Percentiles rank a stretch among this genome's conserved stretches.
Evolutionary conservation across 352 stramenopile species (phyloP).

Genomic region (Globisporangium canariense): DNA sequence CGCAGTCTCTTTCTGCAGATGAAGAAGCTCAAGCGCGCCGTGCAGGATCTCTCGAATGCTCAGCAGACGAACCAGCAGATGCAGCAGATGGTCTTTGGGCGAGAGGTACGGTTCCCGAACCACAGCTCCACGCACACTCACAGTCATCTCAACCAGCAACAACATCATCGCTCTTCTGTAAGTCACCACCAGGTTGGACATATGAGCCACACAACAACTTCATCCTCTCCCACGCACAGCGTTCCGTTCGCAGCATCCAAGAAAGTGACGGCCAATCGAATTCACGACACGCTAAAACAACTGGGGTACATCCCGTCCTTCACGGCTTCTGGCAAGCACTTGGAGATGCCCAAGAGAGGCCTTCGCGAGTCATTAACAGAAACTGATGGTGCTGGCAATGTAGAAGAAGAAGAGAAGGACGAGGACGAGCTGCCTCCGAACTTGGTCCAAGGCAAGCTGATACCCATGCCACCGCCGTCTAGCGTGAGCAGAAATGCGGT

Average conservation of each 20-base stretch:
- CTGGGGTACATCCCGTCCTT: slow-evolving; percentile 37
- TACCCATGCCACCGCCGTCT: slow-evolving; percentile 27
- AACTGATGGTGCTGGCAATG: neutral
- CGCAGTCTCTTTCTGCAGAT: slow-evolving; percentile 63
- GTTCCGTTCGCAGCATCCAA: slow-evolving; percentile 4
- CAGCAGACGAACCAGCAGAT: slow-evolving; percentile 62
- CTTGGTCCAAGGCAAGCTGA: slow-evolving; percentile 31
- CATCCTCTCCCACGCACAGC: neutral
- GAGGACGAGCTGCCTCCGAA: slow-evolving; percentile 26
- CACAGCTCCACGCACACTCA: slow-evolving; percentile 13
- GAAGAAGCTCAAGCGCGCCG: slow-evolving; percentile 69
- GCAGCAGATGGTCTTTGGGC: slow-evolving; percentile 31
- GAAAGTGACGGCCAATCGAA: slow-evolving; percentile 17
- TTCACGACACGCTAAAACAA: slow-evolving; percentile 38
- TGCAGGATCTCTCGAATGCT: slow-evolving; percentile 46
- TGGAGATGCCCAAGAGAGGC: neutral
- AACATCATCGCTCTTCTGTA: neutral
- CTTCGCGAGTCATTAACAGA: neutral
- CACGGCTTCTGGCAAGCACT: slow-evolving; percentile 2
- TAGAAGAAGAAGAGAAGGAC: slow-evolving; percentile 5
- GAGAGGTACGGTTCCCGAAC: slow-evolving; percentile 32
- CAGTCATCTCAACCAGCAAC: neutral
- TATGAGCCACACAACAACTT: neutral
- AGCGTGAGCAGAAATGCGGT: neutral
- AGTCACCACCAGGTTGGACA: neutral